These are phyloP conservation scores for Stephania yunnanensis DNA, from an alignment of 164 flowering plant genomes.

Conservation along the genomic window DNA sequence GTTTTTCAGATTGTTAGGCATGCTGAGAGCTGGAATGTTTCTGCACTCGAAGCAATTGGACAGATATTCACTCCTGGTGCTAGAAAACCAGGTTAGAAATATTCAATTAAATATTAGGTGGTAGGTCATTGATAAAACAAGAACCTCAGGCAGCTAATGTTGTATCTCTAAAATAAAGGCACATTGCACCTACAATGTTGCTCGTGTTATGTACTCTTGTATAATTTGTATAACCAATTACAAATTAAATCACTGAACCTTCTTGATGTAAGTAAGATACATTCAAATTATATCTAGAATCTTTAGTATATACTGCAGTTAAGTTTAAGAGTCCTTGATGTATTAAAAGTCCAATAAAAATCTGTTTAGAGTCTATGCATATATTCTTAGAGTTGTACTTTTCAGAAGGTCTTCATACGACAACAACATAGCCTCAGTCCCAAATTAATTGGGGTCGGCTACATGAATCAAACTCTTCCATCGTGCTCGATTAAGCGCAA, in stretches of 20 bases:
- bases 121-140: background rate
- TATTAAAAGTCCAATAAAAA: no score
- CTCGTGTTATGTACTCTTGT: background rate
- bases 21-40: conserved; percentile 79
- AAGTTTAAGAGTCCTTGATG: no score
- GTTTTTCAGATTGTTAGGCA: conserved; percentile 69
- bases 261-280: no score
- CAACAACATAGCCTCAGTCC: no score
- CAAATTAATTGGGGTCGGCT: no score
- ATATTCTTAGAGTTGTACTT: no score
- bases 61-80: conserved; percentile 71
- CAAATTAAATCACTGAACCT: background rate
- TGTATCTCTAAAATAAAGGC: background rate
- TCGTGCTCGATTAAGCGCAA: no score
- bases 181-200: background rate
- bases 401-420: no score
- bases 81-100: conserved; percentile 3
- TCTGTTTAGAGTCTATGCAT: no score
- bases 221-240: background rate
- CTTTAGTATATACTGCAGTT: no score
- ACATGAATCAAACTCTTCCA: no score
- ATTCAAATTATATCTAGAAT: no score
- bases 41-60: conserved; percentile 79
- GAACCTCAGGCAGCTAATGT: background rate
- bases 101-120: background rate